phyloP scores from a whole-genome alignment of 1,139 yeast species.

The Lodderomyces orthopsilosis region DNA sequence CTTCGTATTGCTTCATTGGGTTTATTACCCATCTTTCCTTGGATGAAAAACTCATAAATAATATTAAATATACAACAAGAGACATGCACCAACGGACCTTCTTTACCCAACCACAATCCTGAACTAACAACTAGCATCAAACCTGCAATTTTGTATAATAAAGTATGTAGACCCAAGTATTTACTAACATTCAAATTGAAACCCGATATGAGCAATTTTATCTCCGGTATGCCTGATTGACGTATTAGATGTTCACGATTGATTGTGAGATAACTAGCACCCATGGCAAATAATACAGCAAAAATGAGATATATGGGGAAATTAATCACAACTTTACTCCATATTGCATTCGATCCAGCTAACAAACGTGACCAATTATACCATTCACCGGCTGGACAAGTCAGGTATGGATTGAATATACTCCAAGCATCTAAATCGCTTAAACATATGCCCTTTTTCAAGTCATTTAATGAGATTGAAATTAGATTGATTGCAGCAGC shows the following conservation, averaged over 20 bases:
- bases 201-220: slow-evolving; percentile 63
- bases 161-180: slow-evolving; percentile 48
- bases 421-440: slow-evolving; percentile 32
- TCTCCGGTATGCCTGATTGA: slow-evolving; percentile 71
- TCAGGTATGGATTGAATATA: slow-evolving; percentile 41
- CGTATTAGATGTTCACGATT: slow-evolving; percentile 43
- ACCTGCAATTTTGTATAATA: slow-evolving; percentile 51
- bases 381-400: slow-evolving; percentile 47
- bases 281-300: slow-evolving; percentile 24
- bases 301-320: slow-evolving; percentile 38
- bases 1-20: slow-evolving; percentile 55
- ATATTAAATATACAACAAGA: slow-evolving; percentile 59
- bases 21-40: slow-evolving; percentile 22
- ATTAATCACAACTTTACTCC: slow-evolving; percentile 26
- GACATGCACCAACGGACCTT: slow-evolving; percentile 90
- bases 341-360: slow-evolving; percentile 19
- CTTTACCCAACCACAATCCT: slow-evolving; percentile 89
- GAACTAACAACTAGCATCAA: slow-evolving; percentile 68
- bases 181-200: slow-evolving; percentile 39
- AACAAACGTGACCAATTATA: slow-evolving; percentile 37
- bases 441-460: slow-evolving; percentile 48
- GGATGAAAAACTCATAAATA: slow-evolving; percentile 23
- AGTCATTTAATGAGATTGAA: slow-evolving; percentile 62
- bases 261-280: slow-evolving; percentile 33
- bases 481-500: slow-evolving; percentile 61